phyloP scores from a whole-genome alignment of 371 early-diverging fungal species.

The Rhizopus microsporus region DNA sequence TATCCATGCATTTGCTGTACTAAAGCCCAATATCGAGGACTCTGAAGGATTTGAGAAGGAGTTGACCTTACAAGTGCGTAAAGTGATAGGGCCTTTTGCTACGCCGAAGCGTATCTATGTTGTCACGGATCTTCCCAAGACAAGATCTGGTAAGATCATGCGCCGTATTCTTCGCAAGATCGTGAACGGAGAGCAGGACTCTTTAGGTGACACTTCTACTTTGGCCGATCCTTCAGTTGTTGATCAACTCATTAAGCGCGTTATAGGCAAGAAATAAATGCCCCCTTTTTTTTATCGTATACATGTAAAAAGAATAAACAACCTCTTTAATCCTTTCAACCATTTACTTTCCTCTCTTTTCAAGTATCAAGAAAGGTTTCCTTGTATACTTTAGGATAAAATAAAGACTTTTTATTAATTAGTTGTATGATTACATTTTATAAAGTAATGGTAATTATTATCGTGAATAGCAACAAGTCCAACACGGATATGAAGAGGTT shows the following conservation, averaged over 20 bases:
- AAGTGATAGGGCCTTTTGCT: conserved; percentile 94
- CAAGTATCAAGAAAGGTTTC: no score
- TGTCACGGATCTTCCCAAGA: conserved; percentile 93
- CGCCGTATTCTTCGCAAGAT: conserved; percentile 92
- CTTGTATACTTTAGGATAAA: no score
- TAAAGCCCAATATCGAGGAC: conserved; percentile 58
- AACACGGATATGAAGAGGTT: no score
- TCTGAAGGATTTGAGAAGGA: conserved; percentile 57
- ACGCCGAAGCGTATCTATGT: conserved; percentile 86
- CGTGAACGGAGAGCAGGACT: conserved; percentile 80
- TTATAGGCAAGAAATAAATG: conserved; percentile 9
- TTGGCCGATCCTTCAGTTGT: conserved; percentile 75
- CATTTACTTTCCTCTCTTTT: no score
- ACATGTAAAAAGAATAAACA: no score
- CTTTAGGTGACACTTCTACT: conserved; percentile 85
- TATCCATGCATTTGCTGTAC: conserved; percentile 74
- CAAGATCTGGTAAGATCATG: conserved; percentile 96
- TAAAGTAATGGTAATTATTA: no score
- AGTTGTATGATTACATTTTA: no score
- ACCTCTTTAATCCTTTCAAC: no score
- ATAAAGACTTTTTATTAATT: no score
- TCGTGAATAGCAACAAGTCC: no score
- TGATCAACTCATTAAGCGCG: conserved; percentile 21
- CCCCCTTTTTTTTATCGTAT: no score
- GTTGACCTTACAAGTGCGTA: conserved; percentile 78